Percentiles rank a stretch among this genome's conserved stretches.
These are phyloP conservation scores for Cordyceps tenuipes DNA, from an alignment of 2,329 filamentous ascomycete genomes.

Conservation along the genomic window DNA sequence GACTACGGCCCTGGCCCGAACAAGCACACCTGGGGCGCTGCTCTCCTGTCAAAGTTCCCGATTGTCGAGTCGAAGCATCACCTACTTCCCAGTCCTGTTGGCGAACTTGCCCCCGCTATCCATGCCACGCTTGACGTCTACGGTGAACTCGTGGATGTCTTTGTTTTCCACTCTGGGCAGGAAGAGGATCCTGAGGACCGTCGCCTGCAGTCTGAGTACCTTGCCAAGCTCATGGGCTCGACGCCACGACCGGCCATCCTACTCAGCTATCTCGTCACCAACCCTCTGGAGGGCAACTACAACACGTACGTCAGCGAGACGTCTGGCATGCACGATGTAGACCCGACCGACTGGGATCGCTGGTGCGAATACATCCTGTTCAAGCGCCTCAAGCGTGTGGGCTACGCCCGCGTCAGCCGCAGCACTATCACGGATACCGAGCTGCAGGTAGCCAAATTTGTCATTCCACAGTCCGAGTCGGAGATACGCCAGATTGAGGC, in stretches of 20 bases:
- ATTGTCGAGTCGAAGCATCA: conserved; percentile 97
- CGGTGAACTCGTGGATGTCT: conserved; percentile 81
- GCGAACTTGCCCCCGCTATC: conserved; percentile 90
- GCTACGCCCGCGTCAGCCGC: conserved; percentile 82
- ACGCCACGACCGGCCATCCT: conserved; percentile 74
- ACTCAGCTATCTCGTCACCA: conserved; percentile 86
- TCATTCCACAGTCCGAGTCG: conserved; percentile 59
- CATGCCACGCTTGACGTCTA: conserved; percentile 95
- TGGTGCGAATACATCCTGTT: conserved; percentile 99
- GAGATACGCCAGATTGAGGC: conserved; percentile 39
- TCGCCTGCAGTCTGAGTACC: conserved; percentile 75
- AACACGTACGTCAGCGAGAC: conserved; percentile 83
- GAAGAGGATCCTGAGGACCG: conserved; percentile 94
- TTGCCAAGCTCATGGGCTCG: conserved; percentile 79
- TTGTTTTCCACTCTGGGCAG: conserved; percentile 97
- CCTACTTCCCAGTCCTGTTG: conserved; percentile 83
- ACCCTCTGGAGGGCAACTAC: conserved; percentile 87
- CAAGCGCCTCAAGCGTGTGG: conserved; percentile 76
- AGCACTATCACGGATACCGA: conserved; percentile 95
- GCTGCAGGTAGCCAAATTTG: conserved; percentile 91
- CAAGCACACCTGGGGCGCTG: conserved; percentile 97
- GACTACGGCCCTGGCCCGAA: conserved; percentile 96
- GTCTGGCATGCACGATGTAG: conserved; percentile 93
- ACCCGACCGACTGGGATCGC: conserved; percentile 85
- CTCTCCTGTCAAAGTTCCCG: conserved; percentile 91